Evolutionary conservation across 495 filamentous ascomycete species (phyloP), one percentile per base, ranked within the genome.

Genomic region (Parachaetomium inaequale): DNA sequence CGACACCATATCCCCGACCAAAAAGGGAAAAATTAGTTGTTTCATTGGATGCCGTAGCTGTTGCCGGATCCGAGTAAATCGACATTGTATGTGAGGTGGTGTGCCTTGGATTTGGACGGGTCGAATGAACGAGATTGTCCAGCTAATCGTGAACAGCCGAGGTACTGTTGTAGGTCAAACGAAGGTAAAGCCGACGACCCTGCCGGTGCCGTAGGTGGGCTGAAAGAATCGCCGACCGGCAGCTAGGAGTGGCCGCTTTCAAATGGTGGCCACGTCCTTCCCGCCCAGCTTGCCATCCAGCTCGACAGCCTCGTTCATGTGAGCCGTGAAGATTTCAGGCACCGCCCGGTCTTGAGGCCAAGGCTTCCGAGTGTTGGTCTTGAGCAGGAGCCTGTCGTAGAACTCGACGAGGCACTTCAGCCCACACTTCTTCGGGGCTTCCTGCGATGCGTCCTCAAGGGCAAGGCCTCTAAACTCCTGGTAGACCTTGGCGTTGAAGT

Each of bases 401-500:
- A 72, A 72, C 2, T 64, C 59, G 12, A 72, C 56, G 1, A 75
- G 66, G 31, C 36, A 43, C 53, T 67, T 68, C 57, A 75, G 58
- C 10, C 72, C 71, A 14, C 34, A 45, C 32, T 43, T 61, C 21
- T 50, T 34, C 11, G 69, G 63, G 8, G 47, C 45, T 2, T 63
- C 42, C 62, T 75, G 70, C 38, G 68, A 66, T 58, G 75, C 78
- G 70, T 96, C 91, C 66, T 88, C 87, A 63, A 88, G 72, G 59
- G 92, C 90, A 68, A 82, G 79, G 64, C 77, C 75, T 63, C 85
- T 81, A 76, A 95, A 94, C 73, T 95, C 89, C 70, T 83, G 75
- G 78, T 95, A 96, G 83, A 96, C 88, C 62, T 78, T 79, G 58
- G 78, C 75, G 72, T 94, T 88, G 82, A 94, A 94, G 70, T 87